These are phyloP conservation scores for Halophytophthora batemanensis DNA, from an alignment of 352 stramenopile species.

Conservation along the genomic window DNA sequence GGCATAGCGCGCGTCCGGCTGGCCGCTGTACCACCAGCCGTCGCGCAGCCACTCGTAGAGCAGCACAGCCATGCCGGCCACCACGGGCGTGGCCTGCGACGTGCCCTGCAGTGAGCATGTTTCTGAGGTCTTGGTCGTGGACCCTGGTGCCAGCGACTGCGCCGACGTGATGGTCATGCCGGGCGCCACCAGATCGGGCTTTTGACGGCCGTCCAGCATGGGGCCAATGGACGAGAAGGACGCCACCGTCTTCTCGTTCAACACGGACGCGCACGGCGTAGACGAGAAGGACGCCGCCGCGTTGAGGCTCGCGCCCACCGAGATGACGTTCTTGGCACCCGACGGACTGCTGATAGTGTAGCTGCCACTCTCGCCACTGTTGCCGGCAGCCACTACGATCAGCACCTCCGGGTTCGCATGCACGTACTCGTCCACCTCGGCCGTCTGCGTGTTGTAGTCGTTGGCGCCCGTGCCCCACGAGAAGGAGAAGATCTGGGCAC, in stretches of 20 bases:
- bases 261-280: slow-evolving; percentile 39
- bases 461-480: slow-evolving; percentile 64
- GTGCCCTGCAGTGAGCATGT: slow-evolving; percentile 67
- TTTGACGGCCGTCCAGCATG: slow-evolving; percentile 65
- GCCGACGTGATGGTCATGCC: slow-evolving; percentile 72
- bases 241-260: slow-evolving; percentile 66
- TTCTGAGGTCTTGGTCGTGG: slow-evolving; percentile 35
- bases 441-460: slow-evolving; percentile 59
- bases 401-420: slow-evolving; percentile 80
- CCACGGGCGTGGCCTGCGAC: slow-evolving; percentile 79
- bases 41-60: slow-evolving; percentile 88
- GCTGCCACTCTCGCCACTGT: slow-evolving; percentile 65
- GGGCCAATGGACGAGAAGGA: slow-evolving; percentile 72
- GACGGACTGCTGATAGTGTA: slow-evolving; percentile 63
- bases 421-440: slow-evolving; percentile 62
- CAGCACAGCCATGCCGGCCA: slow-evolving; percentile 74
- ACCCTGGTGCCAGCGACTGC: slow-evolving; percentile 45
- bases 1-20: slow-evolving; percentile 50
- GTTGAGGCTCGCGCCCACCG: slow-evolving; percentile 72
- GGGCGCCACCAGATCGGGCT: slow-evolving; percentile 75
- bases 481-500: slow-evolving; percentile 66
- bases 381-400: slow-evolving; percentile 80
- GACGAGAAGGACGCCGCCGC: slow-evolving; percentile 43
- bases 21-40: slow-evolving; percentile 71
- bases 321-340: slow-evolving; percentile 84